Conservation (phyloP, 495 filamentous ascomycete species). For the Aspergillus nanangensis region DNA sequence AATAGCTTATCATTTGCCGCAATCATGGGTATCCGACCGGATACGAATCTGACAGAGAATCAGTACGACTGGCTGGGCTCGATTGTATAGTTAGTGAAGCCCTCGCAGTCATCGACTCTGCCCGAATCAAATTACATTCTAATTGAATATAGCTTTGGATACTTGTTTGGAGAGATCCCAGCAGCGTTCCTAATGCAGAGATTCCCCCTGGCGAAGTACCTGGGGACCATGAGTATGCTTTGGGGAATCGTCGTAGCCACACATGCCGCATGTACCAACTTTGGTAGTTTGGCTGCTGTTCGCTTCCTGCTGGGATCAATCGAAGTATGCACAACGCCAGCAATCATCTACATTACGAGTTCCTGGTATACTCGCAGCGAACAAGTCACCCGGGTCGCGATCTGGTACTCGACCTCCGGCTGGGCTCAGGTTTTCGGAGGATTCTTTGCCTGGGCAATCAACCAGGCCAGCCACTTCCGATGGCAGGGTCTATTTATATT, state of each 20-base stretch:
- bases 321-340: too few relatives aligned
- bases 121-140: too few relatives aligned
- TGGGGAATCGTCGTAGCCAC: conserved; percentile 3
- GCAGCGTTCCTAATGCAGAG: conserved; percentile 4
- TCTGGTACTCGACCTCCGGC: conserved; percentile 18
- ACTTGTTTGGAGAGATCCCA: conserved; percentile 1
- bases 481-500: conserved; percentile 9
- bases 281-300: too few relatives aligned
- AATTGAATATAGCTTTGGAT: conserved; percentile 6
- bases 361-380: conserved; percentile 6
- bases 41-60: too few relatives aligned
- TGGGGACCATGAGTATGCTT: conserved; percentile 1
- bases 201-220: not conserved
- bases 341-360: not conserved
- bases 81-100: too few relatives aligned
- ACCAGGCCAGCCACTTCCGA: too few relatives aligned
- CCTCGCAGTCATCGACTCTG: too few relatives aligned
- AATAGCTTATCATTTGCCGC: too few relatives aligned
- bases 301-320: too few relatives aligned
- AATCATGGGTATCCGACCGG: too few relatives aligned
- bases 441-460: conserved; percentile 17
- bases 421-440: conserved; percentile 18
- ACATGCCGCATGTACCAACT: too few relatives aligned
- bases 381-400: conserved; percentile 7
- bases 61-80: too few relatives aligned